Evolutionary conservation across 1,284 basidiomycete genomes (phyloP).

Genomic region (Ganoderma lingzhi): DNA sequence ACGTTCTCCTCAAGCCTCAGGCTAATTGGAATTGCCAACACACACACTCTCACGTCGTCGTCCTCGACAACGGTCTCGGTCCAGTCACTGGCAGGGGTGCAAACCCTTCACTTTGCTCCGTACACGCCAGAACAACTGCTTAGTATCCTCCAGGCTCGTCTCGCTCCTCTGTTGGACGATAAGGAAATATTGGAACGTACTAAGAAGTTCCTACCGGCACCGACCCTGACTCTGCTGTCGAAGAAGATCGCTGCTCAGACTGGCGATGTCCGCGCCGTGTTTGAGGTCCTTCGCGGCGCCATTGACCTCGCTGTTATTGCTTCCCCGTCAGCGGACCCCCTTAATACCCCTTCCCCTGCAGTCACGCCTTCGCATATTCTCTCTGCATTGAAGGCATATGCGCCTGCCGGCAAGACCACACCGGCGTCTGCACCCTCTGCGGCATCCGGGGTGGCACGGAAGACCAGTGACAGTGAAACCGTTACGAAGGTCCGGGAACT

Average conservation of each 20-base stretch:
- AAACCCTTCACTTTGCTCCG: slow-evolving; percentile 79
- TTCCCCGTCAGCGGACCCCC: slow-evolving; percentile 42
- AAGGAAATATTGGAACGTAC: slow-evolving; percentile 44
- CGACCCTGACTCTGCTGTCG: slow-evolving; percentile 70
- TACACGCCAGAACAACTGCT: slow-evolving; percentile 75
- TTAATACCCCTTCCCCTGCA: slow-evolving; percentile 50
- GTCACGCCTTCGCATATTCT: slow-evolving; percentile 73
- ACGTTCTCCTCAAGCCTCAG: slow-evolving; percentile 58
- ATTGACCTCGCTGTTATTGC: slow-evolving; percentile 66
- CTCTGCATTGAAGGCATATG: slow-evolving; percentile 72
- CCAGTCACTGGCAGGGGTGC: slow-evolving; percentile 51
- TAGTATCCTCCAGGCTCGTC: slow-evolving; percentile 67
- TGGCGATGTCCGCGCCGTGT: slow-evolving; percentile 78
- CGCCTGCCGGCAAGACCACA: slow-evolving; percentile 53
- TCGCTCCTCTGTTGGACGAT: slow-evolving; percentile 52
- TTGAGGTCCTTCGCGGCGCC: slow-evolving; percentile 80
- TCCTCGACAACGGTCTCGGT: slow-evolving; percentile 46
- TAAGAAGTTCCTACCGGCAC: slow-evolving; percentile 65
- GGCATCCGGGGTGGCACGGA: slow-evolving; percentile 31
- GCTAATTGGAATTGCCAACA: slow-evolving; percentile 83
- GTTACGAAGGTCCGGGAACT: slow-evolving; percentile 69
- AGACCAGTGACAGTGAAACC: slow-evolving; percentile 63
- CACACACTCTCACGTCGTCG: slow-evolving; percentile 76
- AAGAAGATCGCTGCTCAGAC: slow-evolving; percentile 82
- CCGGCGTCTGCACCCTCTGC: slow-evolving; percentile 32